Percentiles rank a stretch among this genome's conserved stretches.
These are phyloP conservation scores for Calonectria henricotiae DNA, from an alignment of 2,329 filamentous ascomycete species.

Conservation along the genomic window DNA sequence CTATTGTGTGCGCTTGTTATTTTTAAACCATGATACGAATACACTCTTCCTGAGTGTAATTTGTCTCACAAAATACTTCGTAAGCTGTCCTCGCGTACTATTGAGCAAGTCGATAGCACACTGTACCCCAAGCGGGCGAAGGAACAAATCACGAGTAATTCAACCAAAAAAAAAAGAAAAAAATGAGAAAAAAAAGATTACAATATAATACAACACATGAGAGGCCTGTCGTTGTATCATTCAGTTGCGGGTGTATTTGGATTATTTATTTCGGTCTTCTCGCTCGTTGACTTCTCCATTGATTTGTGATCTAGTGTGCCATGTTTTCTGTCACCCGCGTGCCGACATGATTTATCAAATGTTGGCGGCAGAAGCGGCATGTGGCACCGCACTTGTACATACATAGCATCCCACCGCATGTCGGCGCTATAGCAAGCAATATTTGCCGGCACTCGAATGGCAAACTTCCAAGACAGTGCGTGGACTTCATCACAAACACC, in stretches of 20 bases:
- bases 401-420: not conserved
- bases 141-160: too few species aligned
- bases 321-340: not conserved
- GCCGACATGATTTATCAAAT: not conserved
- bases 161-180: too few species aligned
- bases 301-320: too few species aligned
- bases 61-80: constrained; percentile 1
- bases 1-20: not conserved
- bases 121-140: too few species aligned
- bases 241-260: too few species aligned
- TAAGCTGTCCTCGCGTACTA: not conserved
- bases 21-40: constrained; percentile 13
- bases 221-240: too few species aligned
- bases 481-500: constrained; percentile 21
- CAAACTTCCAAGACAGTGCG: constrained; percentile 16
- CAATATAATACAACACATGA: too few species aligned
- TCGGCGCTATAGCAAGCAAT: not conserved
- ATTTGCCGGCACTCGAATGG: not conserved
- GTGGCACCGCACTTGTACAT: not conserved
- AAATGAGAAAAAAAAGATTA: too few species aligned
- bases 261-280: too few species aligned
- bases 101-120: too few species aligned
- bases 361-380: not conserved
- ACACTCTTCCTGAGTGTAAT: not conserved
- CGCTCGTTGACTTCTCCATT: too few species aligned